Conservation (phyloP, 2,329 filamentous ascomycete species). For the Sporothrix brunneoviolacea region DNA sequence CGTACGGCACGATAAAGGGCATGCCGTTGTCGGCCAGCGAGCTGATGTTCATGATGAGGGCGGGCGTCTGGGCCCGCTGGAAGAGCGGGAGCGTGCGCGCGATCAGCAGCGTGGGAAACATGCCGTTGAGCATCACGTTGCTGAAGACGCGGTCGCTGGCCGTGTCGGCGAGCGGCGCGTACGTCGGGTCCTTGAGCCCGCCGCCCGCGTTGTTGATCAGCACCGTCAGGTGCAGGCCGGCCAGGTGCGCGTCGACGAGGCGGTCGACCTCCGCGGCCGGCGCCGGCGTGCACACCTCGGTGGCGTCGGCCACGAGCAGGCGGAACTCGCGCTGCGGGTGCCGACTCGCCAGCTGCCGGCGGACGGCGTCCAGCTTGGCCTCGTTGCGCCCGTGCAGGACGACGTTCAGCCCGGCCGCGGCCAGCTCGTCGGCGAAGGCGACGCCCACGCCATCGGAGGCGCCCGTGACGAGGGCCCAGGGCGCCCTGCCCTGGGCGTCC, state of each 20-base stretch:
- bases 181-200: conserved; percentile 24
- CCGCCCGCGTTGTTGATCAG: conserved; percentile 54
- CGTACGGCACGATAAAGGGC: conserved; percentile 35
- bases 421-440: conserved; percentile 45
- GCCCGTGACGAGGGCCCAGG: conserved; percentile 47
- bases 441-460: conserved; percentile 49
- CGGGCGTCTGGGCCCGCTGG: conserved; percentile 20
- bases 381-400: conserved; percentile 50
- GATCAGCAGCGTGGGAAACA: conserved; percentile 45
- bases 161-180: conserved; percentile 30
- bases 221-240: conserved; percentile 40
- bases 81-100: conserved; percentile 39
- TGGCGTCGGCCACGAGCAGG: conserved; percentile 39
- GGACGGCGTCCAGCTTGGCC: conserved; percentile 38
- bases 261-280: conserved; percentile 15
- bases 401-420: conserved; percentile 46
- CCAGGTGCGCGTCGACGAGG: conserved; percentile 20
- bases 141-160: conserved; percentile 31
- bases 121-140: conserved; percentile 41
- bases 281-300: conserved; percentile 12
- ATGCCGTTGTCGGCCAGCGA: conserved; percentile 38
- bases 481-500: neutral
- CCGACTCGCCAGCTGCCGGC: conserved; percentile 30
- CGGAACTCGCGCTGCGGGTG: conserved; percentile 34
- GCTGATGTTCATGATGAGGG: conserved; percentile 45